These are phyloP conservation scores for Boletus subcaerulescens DNA, from an alignment of 768 basidiomycete genomes.

Conservation along the genomic window DNA sequence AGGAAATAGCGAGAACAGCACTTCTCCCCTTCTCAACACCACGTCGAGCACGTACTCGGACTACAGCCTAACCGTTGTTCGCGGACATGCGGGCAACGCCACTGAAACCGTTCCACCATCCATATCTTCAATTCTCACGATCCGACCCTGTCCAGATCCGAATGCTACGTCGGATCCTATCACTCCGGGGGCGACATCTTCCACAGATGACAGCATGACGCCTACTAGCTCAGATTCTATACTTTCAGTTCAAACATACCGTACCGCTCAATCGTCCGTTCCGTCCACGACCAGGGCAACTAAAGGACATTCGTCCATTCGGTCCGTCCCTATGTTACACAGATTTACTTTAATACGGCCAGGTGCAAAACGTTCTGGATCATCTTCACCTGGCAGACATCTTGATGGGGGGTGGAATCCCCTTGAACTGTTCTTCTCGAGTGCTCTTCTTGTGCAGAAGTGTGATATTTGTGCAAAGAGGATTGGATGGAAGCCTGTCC, in stretches of 20 bases:
- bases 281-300: slow-evolving; percentile 64
- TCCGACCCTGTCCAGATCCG: slow-evolving; percentile 54
- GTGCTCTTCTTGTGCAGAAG: slow-evolving; percentile 66
- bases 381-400: slow-evolving; percentile 27
- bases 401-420: slow-evolving; percentile 63
- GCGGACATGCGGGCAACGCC: slow-evolving; percentile 42
- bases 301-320: slow-evolving; percentile 71
- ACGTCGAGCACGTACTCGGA: slow-evolving; percentile 47
- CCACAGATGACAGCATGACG: slow-evolving; percentile 32
- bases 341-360: slow-evolving; percentile 87
- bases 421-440: slow-evolving; percentile 74
- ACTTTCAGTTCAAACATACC: slow-evolving; percentile 58
- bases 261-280: slow-evolving; percentile 53
- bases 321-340: slow-evolving; percentile 60
- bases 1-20: slow-evolving; percentile 43
- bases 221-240: slow-evolving; percentile 45
- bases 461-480: slow-evolving; percentile 83
- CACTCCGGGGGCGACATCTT: slow-evolving; percentile 35
- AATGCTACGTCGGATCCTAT: slow-evolving; percentile 42
- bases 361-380: slow-evolving; percentile 52
- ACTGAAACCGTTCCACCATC: slow-evolving; percentile 46
- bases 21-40: slow-evolving; percentile 53
- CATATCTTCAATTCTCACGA: slow-evolving; percentile 71
- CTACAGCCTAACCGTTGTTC: slow-evolving; percentile 71
- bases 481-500: slow-evolving; percentile 80